Percentiles rank a stretch among this genome's conserved stretches.
These are phyloP conservation scores for Tylopilus sp. DNA, from an alignment of 768 basidiomycete species.

Conservation along the genomic window DNA sequence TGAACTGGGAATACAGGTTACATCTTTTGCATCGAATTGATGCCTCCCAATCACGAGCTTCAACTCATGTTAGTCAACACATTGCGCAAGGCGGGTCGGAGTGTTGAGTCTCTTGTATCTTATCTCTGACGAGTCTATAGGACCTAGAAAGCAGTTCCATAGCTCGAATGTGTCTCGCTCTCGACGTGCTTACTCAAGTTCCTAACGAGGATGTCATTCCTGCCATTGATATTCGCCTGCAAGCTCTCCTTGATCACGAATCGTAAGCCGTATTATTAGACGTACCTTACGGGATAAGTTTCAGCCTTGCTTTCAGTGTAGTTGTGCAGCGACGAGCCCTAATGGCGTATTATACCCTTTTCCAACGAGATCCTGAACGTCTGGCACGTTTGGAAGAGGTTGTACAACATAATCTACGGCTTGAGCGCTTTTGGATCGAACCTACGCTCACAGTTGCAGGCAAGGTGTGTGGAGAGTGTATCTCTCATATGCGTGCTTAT, in stretches of 20 bases:
- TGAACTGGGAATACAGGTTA: constrained; percentile 50
- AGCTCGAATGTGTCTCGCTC: constrained; percentile 63
- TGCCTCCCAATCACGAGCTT: constrained; percentile 66
- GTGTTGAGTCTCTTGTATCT: background rate
- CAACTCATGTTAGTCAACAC: constrained; percentile 86
- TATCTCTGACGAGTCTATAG: constrained; percentile 35
- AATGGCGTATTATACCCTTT: constrained; percentile 53
- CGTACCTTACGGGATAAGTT: constrained; percentile 1
- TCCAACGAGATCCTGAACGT: constrained; percentile 42
- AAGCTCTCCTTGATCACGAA: constrained; percentile 64
- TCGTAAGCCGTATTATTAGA: constrained; percentile 60
- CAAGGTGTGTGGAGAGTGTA: constrained; percentile 20
- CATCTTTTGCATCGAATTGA: constrained; percentile 70
- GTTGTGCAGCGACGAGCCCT: constrained; percentile 62
- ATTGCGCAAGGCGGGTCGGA: constrained; percentile 60
- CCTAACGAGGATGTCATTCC: constrained; percentile 70
- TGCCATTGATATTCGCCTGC: constrained; percentile 65
- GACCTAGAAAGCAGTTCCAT: constrained; percentile 63
- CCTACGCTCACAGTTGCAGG: constrained; percentile 12
- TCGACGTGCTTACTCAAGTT: constrained; percentile 62
- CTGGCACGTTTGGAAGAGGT: constrained; percentile 38
- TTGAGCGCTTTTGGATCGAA: constrained; percentile 7
- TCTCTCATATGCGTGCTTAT: constrained; percentile 3
- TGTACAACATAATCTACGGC: constrained; percentile 10
- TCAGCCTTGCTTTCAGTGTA: constrained; percentile 36